Conservation (phyloP, 177 flowering plant species). For the Telopea speciosissima region DNA sequence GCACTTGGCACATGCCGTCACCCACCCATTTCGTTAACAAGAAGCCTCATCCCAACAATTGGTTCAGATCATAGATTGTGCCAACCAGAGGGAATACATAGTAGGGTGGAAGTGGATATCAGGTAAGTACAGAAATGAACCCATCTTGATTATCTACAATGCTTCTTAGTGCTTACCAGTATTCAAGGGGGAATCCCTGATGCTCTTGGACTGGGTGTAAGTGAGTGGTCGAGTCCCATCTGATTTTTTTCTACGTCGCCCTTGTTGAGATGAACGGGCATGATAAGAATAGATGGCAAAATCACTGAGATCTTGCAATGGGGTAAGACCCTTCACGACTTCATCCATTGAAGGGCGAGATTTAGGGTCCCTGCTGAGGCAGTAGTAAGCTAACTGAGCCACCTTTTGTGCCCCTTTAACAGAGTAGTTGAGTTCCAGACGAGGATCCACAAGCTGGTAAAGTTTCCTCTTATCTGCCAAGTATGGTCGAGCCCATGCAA, state of each 20-base stretch:
- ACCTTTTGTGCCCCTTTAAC: slow-evolving; percentile 81
- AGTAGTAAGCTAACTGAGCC: slow-evolving; percentile 64
- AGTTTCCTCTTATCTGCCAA: slow-evolving; percentile 72
- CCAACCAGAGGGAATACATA: slow-evolving; percentile 13
- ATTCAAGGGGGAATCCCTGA: slow-evolving; percentile 49
- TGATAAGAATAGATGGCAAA: slow-evolving; percentile 65
- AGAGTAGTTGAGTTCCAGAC: slow-evolving; percentile 81
- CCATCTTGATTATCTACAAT: slow-evolving; percentile 19
- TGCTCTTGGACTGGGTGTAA: slow-evolving; percentile 31
- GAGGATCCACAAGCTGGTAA: slow-evolving; percentile 75
- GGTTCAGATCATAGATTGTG: slow-evolving; percentile 9
- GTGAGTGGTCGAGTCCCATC: slow-evolving; percentile 42
- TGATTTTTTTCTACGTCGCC: slow-evolving; percentile 57
- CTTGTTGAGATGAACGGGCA: slow-evolving; percentile 60
- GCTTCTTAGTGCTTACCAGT: slow-evolving; percentile 34
- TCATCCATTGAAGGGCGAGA: slow-evolving; percentile 88
- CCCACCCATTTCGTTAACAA: slow-evolving; percentile 6
- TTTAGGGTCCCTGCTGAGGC: slow-evolving; percentile 79
- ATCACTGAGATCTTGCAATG: slow-evolving; percentile 76
- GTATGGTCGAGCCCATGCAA: slow-evolving; percentile 80
- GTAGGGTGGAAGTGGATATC: slow-evolving; percentile 2
- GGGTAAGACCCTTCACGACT: slow-evolving; percentile 64
- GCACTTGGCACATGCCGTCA: neutral
- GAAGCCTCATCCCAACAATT: slow-evolving; percentile 7
- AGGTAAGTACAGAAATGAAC: neutral